A percentile compares a stretch with the other conserved stretches of the same genome.
These are phyloP conservation scores for Aspergillus carlsbadensis DNA, from an alignment of 495 filamentous ascomycete species.

Conservation along the genomic window DNA sequence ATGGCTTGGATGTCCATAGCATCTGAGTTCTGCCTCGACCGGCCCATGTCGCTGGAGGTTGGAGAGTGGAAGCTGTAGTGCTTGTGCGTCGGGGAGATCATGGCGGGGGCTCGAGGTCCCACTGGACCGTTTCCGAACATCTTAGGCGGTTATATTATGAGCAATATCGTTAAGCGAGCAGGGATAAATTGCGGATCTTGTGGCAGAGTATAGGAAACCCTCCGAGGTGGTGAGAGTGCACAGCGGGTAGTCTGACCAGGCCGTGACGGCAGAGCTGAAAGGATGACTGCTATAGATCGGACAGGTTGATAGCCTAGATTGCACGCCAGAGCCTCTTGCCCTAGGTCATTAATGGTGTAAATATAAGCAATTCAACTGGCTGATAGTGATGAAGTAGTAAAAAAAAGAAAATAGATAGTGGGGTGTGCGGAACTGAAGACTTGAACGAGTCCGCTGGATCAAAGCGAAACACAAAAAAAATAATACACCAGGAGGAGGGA, in stretches of 20 bases:
- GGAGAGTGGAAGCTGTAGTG: conserved; percentile 34
- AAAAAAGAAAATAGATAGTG: conserved; percentile 2
- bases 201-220: background rate
- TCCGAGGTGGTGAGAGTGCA: background rate
- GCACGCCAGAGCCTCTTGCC: background rate
- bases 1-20: conserved; percentile 45
- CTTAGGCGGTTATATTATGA: background rate
- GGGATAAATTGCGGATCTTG: background rate
- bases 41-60: conserved; percentile 27
- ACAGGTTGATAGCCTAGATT: background rate
- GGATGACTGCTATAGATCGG: conserved; percentile 5
- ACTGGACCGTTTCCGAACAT: conserved; percentile 21
- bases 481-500: background rate
- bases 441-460: conserved; percentile 7
- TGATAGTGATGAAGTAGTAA: background rate
- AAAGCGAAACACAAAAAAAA: background rate
- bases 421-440: conserved; percentile 8
- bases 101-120: conserved; percentile 17
- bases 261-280: background rate
- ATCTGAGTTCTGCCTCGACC: conserved; percentile 40
- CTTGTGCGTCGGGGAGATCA: conserved; percentile 21
- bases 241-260: background rate
- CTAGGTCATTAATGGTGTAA: background rate
- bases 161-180: background rate
- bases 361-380: background rate